Percentiles rank a stretch among this genome's conserved stretches.
phyloP scores from a whole-genome alignment of 495 filamentous ascomycete species.

The Penicillium ochrochloron region DNA sequence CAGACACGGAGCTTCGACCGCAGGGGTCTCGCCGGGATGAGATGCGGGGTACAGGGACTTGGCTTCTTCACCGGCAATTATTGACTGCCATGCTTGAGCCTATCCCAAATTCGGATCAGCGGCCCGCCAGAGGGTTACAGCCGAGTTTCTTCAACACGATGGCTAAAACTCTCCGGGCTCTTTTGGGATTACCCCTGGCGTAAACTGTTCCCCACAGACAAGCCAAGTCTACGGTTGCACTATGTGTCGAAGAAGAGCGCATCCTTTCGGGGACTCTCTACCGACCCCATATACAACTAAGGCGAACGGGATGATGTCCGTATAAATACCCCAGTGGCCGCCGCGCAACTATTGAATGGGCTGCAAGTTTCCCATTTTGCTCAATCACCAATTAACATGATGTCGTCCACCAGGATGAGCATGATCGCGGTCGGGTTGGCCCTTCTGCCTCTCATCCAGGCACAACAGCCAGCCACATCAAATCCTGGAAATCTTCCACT shows the following conservation, averaged over 20 bases:
- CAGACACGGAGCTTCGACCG: background rate
- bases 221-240: background rate
- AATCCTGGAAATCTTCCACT: background rate
- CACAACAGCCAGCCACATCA: background rate
- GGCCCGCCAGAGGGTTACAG: background rate
- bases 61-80: background rate
- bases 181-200: background rate
- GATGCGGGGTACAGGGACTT: background rate
- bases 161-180: background rate
- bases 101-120: background rate
- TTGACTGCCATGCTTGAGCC: background rate
- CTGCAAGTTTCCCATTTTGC: background rate
- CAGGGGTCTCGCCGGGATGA: background rate
- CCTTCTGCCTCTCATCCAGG: slow-evolving; percentile 1
- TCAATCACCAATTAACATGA: background rate
- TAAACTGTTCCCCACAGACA: background rate
- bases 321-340: background rate
- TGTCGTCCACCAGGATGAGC: background rate
- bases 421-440: background rate
- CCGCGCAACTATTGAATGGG: background rate
- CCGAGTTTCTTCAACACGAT: background rate
- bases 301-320: background rate
- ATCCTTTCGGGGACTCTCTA: background rate
- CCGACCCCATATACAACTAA: background rate
- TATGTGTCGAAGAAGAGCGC: background rate